Evolutionary conservation across 768 basidiomycete genomes (phyloP).

Genomic region (Suillus decipiens): DNA sequence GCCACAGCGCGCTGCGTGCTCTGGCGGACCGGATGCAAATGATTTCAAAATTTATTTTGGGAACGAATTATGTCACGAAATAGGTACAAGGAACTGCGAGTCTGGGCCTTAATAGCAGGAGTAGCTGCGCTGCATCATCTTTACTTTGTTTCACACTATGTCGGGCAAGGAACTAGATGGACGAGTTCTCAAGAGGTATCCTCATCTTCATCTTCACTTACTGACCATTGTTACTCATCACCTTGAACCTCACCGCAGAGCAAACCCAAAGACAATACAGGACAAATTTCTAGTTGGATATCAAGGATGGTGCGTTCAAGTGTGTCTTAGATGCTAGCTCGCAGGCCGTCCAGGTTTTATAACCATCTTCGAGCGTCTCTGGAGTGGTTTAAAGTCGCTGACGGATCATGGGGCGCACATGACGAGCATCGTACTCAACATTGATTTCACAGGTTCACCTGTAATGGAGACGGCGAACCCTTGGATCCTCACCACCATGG

Average conservation of each 20-base stretch:
- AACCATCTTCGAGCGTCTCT: not conserved
- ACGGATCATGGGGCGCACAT: not conserved
- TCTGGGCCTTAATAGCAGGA: not conserved
- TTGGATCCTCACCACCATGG: slow-evolving; percentile 76
- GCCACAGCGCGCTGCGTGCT: too few relatives aligned
- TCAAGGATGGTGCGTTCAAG: slow-evolving; percentile 71
- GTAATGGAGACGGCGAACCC: slow-evolving; percentile 66
- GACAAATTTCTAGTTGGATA: slow-evolving; percentile 86
- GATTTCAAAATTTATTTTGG: too few relatives aligned
- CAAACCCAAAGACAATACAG: slow-evolving; percentile 75
- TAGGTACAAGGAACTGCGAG: too few relatives aligned
- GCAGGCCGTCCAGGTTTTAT: not conserved
- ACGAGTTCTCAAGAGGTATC: slow-evolving; percentile 16
- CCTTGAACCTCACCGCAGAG: slow-evolving; percentile 36
- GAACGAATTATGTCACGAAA: too few relatives aligned
- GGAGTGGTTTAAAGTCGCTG: not conserved
- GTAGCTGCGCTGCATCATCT: not conserved
- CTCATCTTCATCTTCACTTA: not conserved
- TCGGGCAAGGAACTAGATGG: slow-evolving; percentile 3
- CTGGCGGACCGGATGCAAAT: too few relatives aligned
- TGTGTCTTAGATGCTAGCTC: not conserved
- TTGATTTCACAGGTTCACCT: slow-evolving; percentile 60
- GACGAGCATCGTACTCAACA: not conserved
- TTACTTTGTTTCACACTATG: slow-evolving; percentile 4
- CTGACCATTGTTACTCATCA: not conserved